Base-by-base conservation (phyloP, 202 grass and related monocot species). In the Panicum hallii region DNA sequence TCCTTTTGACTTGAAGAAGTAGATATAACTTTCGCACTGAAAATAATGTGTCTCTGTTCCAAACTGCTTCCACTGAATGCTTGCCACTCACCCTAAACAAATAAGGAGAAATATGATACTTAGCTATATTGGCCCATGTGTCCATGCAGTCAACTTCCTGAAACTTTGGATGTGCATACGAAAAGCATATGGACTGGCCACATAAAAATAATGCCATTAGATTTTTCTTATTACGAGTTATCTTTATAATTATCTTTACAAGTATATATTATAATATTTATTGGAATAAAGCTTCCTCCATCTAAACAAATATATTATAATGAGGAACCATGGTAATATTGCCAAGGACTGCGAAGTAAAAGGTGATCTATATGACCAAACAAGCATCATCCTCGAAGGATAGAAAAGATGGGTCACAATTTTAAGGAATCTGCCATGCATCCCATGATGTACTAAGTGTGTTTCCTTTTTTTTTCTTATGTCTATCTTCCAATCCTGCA, bases 11-110 rank as follows among this genome's bases (percentile, higher is more conserved):
- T 90, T 67, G 88, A 79, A 84, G 91, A 90, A 86, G 65, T 64
- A 23, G 76, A 81, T 53, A 91, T 60, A 66, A 71, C 61, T 58
- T 84, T 77, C 26, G 91, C 82, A 40, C 44, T 92, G 41, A 94
- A 92, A 32, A 99, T 91, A 10, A 80, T 19, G 62, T 96, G 86
- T 78, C 80, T 88, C 26, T 28, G 54, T 80, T 95, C 91, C 69
- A 41, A 66, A 89, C 68, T 89, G 53, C 41, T 69, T 74, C 96
- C 88, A 74, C 47, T 94, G 74, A 91, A 96, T 71, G 93, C 91
- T 82, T 91, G 85, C 90, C 90, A 96, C 20, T 78, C 75, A 26
- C 67, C 93, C 96, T 99, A 79, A 52, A 90, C 50, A 87, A 45
- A 90, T 57, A 87, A 57, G 6, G 65, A 56, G 54, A 1, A 84